These are phyloP conservation scores for Graphilbum sp. DNA, from an alignment of 2,329 filamentous ascomycete genomes.

Conservation along the genomic window DNA sequence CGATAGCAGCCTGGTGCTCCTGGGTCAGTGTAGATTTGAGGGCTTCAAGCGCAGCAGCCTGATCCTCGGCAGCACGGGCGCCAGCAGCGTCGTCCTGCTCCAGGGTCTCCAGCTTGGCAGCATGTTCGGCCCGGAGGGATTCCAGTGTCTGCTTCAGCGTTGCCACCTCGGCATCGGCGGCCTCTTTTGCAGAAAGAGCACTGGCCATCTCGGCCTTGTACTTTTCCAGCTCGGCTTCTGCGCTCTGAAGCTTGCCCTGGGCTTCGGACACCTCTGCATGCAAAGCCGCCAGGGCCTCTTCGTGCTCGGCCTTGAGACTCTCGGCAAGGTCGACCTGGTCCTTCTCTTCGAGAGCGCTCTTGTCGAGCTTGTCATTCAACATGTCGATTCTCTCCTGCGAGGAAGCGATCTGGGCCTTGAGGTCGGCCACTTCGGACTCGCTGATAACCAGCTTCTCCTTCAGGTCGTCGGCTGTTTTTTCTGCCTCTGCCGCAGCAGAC, in stretches of 20 bases:
- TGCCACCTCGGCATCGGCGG: slow-evolving; percentile 29
- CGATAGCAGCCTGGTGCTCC: slow-evolving; percentile 32
- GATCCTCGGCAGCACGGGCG: slow-evolving; percentile 28
- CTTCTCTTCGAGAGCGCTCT: slow-evolving; percentile 23
- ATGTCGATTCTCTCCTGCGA: slow-evolving; percentile 39
- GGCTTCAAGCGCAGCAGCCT: slow-evolving; percentile 30
- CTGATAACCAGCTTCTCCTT: slow-evolving; percentile 42
- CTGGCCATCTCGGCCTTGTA: slow-evolving; percentile 32
- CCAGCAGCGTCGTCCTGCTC: slow-evolving; percentile 20
- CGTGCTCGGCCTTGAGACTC: slow-evolving; percentile 31
- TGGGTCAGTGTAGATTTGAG: slow-evolving; percentile 31
- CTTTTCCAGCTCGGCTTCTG: slow-evolving; percentile 33
- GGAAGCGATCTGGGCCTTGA: slow-evolving; percentile 38
- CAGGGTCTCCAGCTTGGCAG: slow-evolving; percentile 19
- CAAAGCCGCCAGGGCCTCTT: slow-evolving; percentile 29
- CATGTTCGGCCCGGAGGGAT: slow-evolving; percentile 23
- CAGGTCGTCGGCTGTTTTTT: slow-evolving; percentile 43
- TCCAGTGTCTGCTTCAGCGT: slow-evolving; percentile 35
- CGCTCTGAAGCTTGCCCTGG: slow-evolving; percentile 31
- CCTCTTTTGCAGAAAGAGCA: slow-evolving; percentile 31
- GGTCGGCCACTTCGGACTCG: slow-evolving; percentile 37
- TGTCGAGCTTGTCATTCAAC: slow-evolving; percentile 33
- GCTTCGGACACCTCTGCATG: slow-evolving; percentile 30
- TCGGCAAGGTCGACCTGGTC: slow-evolving; percentile 30
- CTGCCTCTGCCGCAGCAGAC: slow-evolving; percentile 21